Conservation (phyloP, 441 rosid species). For the Pelargonium myrrhifolium region DNA sequence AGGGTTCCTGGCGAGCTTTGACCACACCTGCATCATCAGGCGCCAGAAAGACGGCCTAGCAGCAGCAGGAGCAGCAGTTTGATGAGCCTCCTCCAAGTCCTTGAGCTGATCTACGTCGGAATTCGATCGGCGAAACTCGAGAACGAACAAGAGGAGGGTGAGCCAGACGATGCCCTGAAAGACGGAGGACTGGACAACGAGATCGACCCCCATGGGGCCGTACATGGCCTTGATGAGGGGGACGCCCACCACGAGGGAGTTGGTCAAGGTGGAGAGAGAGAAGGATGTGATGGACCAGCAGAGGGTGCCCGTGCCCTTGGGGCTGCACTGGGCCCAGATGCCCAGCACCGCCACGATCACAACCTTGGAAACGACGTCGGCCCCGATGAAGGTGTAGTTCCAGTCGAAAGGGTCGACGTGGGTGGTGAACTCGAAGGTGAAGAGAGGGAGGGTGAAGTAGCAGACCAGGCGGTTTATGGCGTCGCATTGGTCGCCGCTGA, state of each 20-base stretch:
- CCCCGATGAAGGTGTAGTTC: constrained; percentile 67
- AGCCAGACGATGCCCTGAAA: constrained; percentile 78
- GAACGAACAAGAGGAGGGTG: constrained; percentile 49
- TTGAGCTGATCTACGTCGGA: too few species aligned
- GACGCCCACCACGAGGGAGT: constrained; percentile 75
- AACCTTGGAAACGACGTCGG: constrained; percentile 63
- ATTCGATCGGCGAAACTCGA: constrained; percentile 54
- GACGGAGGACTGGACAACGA: constrained; percentile 72
- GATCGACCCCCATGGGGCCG: constrained; percentile 60
- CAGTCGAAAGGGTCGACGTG: constrained; percentile 70
- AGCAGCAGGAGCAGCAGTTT: too few species aligned
- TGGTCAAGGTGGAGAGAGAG: constrained; percentile 68
- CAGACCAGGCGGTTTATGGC: constrained; percentile 69
- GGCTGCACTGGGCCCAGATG: constrained; percentile 66
- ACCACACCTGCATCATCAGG: constrained; percentile 57
- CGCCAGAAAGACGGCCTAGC: constrained; percentile 47
- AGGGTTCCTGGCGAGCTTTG: constrained; percentile 71
- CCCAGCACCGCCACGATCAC: constrained; percentile 53
- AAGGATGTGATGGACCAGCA: constrained; percentile 84
- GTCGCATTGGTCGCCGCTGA: constrained; percentile 63
- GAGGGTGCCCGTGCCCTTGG: constrained; percentile 72
- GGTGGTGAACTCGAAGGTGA: constrained; percentile 72
- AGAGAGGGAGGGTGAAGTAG: constrained; percentile 77
- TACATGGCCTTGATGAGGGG: constrained; percentile 79
- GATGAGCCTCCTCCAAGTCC: constrained; percentile 33